Evolutionary conservation across 2,329 filamentous ascomycete genomes (phyloP).

Genomic region (Fusarium anthophilum): DNA sequence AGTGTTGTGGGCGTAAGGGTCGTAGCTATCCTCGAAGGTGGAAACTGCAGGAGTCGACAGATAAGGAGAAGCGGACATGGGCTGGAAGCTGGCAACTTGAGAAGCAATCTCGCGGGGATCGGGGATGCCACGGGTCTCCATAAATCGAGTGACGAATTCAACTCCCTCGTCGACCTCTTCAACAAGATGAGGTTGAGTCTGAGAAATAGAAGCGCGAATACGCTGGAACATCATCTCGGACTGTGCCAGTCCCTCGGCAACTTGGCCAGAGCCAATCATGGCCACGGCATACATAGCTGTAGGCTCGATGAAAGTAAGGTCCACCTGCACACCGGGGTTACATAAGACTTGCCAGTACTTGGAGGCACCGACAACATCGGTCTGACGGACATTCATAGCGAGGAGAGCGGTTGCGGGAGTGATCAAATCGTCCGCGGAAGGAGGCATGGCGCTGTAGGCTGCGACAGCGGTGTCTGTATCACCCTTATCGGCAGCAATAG

Average conservation of each 20-base stretch:
- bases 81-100: slow-evolving; percentile 55
- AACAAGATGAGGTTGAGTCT: slow-evolving; percentile 63
- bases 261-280: slow-evolving; percentile 84
- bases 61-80: slow-evolving; percentile 58
- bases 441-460: slow-evolving; percentile 69
- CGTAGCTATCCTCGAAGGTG: slow-evolving; percentile 82
- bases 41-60: slow-evolving; percentile 65
- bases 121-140: slow-evolving; percentile 63
- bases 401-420: slow-evolving; percentile 81
- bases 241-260: slow-evolving; percentile 81
- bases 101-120: slow-evolving; percentile 66
- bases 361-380: slow-evolving; percentile 79
- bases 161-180: slow-evolving; percentile 90
- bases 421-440: slow-evolving; percentile 59
- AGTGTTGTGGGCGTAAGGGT: slow-evolving; percentile 89
- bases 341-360: slow-evolving; percentile 83
- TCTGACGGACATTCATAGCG: slow-evolving; percentile 84
- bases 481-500: slow-evolving; percentile 81
- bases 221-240: slow-evolving; percentile 88
- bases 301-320: slow-evolving; percentile 80
- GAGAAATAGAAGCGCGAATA: slow-evolving; percentile 71
- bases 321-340: slow-evolving; percentile 67
- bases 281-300: slow-evolving; percentile 91
- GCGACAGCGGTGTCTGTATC: slow-evolving; percentile 73
- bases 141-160: slow-evolving; percentile 71